Percentiles rank a stretch among this genome's conserved stretches.
phyloP scores from a whole-genome alignment of 2,329 filamentous ascomycete species.

The Neofusicoccum sp. region DNA sequence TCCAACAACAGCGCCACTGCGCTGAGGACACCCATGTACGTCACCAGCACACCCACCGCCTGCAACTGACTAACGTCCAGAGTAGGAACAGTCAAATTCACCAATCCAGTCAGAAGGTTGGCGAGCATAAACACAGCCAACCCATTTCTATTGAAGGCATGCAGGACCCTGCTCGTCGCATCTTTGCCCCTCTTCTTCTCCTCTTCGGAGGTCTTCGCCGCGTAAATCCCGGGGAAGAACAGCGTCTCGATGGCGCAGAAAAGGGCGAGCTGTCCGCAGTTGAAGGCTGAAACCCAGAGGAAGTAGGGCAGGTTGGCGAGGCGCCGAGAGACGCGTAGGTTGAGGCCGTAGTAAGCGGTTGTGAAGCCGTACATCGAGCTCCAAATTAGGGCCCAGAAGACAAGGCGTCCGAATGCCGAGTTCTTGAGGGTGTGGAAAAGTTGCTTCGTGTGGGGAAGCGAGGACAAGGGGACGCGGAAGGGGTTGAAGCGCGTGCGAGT shows the following conservation, averaged over 20 bases:
- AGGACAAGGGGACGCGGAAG: neutral
- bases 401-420: conserved; percentile 65
- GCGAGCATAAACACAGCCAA: conserved; percentile 82
- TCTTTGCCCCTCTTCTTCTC: conserved; percentile 67
- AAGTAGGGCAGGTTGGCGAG: conserved; percentile 93
- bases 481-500: conserved; percentile 6
- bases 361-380: conserved; percentile 68
- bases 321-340: conserved; percentile 79
- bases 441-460: conserved; percentile 27
- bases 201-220: conserved; percentile 52
- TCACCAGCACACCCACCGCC: conserved; percentile 74
- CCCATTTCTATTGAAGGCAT: conserved; percentile 86
- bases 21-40: conserved; percentile 70
- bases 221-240: conserved; percentile 75
- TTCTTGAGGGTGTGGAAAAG: conserved; percentile 53
- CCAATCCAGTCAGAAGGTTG: conserved; percentile 84
- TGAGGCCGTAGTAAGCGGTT: conserved; percentile 72
- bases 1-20: conserved; percentile 70
- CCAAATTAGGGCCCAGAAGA: conserved; percentile 69
- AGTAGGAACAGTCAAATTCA: conserved; percentile 87
- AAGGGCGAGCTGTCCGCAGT: conserved; percentile 76
- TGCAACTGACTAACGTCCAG: conserved; percentile 66
- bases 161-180: conserved; percentile 79
- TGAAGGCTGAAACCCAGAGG: conserved; percentile 90
- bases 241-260: conserved; percentile 78